phyloP scores from a whole-genome alignment of 805 yeast species.

The Saccharomyces jurei region DNA sequence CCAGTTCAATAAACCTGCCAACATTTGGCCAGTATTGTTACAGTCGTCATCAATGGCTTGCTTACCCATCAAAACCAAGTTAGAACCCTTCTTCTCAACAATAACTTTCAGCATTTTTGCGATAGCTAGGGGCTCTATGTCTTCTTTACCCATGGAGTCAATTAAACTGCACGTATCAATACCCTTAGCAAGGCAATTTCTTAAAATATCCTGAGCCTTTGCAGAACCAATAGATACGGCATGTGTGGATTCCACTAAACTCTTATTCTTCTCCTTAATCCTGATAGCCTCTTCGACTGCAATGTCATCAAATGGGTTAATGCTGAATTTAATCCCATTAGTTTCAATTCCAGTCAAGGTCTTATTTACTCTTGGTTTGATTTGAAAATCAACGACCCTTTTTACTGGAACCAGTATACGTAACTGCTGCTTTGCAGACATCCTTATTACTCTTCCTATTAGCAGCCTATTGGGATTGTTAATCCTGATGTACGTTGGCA shows the following conservation, averaged over 20 bases:
- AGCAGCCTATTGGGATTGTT: not conserved
- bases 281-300: constrained; percentile 92
- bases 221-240: constrained; percentile 87
- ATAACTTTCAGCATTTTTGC: constrained; percentile 76
- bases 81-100: constrained; percentile 61
- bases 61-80: constrained; percentile 84
- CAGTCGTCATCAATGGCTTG: constrained; percentile 95
- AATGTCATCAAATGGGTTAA: constrained; percentile 96
- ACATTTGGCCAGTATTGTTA: constrained; percentile 93
- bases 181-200: constrained; percentile 92
- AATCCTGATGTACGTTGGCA: not conserved
- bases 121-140: constrained; percentile 75
- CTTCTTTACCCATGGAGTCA: constrained; percentile 58
- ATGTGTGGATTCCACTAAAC: constrained; percentile 69
- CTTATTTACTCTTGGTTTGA: constrained; percentile 81
- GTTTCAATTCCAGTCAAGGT: constrained; percentile 73
- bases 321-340: constrained; percentile 82
- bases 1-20: constrained; percentile 90
- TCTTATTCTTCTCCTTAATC: constrained; percentile 58
- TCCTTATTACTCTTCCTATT: not conserved
- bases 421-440: constrained; percentile 16
- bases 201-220: constrained; percentile 79
- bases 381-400: constrained; percentile 88
- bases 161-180: constrained; percentile 79
- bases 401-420: constrained; percentile 85